Percentiles rank a stretch among this genome's conserved stretches.
Conservation (phyloP, 495 filamentous ascomycete species). For the Lepraria neglecta region DNA sequence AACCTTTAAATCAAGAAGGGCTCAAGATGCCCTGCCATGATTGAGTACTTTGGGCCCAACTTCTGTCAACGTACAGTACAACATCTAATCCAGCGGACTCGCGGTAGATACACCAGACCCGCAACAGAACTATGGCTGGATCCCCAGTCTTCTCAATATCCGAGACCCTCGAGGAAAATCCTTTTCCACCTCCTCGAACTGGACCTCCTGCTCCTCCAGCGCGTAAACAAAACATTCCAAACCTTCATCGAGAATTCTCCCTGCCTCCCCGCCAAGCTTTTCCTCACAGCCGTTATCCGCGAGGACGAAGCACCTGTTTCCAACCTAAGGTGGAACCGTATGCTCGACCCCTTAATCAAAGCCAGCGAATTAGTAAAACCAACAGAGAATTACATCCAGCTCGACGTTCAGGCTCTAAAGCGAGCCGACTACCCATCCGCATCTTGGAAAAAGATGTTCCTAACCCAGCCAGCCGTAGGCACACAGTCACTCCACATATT, state of each 20-base stretch:
- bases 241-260: neutral
- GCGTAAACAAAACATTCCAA: neutral
- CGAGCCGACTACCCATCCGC: neutral
- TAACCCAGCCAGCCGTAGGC: neutral
- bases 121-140: neutral
- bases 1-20: no score
- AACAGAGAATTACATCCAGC: no score
- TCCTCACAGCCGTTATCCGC: neutral
- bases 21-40: no score
- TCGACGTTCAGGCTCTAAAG: neutral
- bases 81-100: no score
- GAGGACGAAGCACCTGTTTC: neutral
- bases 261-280: neutral
- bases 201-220: neutral
- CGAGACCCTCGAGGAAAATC: neutral
- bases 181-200: no score
- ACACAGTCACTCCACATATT: no score
- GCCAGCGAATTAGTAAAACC: no score
- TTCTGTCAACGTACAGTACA: no score
- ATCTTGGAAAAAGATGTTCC: neutral
- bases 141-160: neutral
- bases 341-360: neutral
- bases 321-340: neutral
- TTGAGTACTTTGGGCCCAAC: no score
- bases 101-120: no score